Base-by-base conservation (phyloP, 805 yeast genomes). In the Monosporozyma unispora region DNA sequence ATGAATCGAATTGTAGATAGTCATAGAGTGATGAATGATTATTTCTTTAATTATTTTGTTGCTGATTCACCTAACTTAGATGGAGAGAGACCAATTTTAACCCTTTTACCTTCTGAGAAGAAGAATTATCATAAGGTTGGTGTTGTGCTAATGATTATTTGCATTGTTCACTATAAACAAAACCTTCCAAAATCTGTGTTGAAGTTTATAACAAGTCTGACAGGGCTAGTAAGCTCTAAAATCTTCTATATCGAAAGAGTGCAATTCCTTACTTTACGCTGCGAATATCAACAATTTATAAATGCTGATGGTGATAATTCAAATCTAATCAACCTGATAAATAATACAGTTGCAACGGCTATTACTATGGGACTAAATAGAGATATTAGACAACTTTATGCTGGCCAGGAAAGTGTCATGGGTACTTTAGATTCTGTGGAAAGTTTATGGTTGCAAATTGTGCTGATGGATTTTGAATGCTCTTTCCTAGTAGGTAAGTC, bases 401-500 rank as follows among this genome's bases (percentile, higher is more conserved):
- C 47, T 6, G 52, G 44, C 9, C 52, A 56, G 22, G 59, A 56
- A 33, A 18, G 44, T 8, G 23, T 49, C 4, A 51, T 59, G 4
- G 68, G 68, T 3, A 52, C 53, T 25, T 8, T 57, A n/a, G 50
- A 51, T 9, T 43, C 59, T 1, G 12, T 67, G 9, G 58, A 60
- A 47, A 57, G 57, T 19, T 29, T 64, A n/a, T 66, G 67, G 63
- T 51, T 56, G 14, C 57, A 60, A 57, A 53, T 58, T 0, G 21
- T 65, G 10, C 57, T 50, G 19, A 42, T 51, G 10, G 70, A 67
- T 51, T 52, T 58, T 29, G 51, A 49, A 3, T 42, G 53, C 0
- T 52, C 69, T 1, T 56, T 57, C 25, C 57, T 56, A 25, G 53
- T 56, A 21, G 70, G 70, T 0, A 52, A 52, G 5, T 56, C 60